These are phyloP conservation scores for Leccinum rimulosum DNA, from an alignment of 768 basidiomycete species.

Conservation along the genomic window DNA sequence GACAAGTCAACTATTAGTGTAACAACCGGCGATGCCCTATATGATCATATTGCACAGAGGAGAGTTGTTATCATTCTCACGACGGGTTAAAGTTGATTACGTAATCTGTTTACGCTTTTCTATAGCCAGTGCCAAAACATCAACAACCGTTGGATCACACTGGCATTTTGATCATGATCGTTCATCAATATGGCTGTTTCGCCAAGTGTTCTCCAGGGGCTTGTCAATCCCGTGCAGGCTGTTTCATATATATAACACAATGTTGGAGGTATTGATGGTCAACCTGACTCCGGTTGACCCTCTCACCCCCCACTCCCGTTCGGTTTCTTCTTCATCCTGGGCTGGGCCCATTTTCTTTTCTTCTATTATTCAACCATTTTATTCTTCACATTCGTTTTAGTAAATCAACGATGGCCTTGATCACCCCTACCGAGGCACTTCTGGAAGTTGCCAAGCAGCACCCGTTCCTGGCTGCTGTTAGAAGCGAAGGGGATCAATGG, in stretches of 20 bases:
- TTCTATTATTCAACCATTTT: not conserved
- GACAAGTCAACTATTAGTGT: no score
- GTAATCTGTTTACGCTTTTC: no score
- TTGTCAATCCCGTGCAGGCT: not conserved
- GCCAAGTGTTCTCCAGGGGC: not conserved
- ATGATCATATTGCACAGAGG: no score
- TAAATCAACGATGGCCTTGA: constrained; percentile 14
- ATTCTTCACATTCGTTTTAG: not conserved
- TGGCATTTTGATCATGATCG: not conserved
- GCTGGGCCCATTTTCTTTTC: constrained; percentile 15
- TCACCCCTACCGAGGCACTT: constrained; percentile 31
- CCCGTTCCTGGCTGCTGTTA: constrained; percentile 19
- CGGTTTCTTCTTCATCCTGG: constrained; percentile 9
- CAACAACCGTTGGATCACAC: not conserved
- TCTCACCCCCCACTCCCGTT: not conserved
- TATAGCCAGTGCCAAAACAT: not conserved
- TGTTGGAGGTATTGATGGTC: not conserved
- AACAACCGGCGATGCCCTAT: no score
- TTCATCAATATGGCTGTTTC: constrained; percentile 4
- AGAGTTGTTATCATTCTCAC: no score
- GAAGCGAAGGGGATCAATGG: constrained; percentile 21
- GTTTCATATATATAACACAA: constrained; percentile 17
- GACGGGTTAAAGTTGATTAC: no score
- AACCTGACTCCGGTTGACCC: constrained; percentile 12
- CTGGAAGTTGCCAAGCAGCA: constrained; percentile 32